Conservation (phyloP, 805 yeast species). For the Cyberlindnera mississippiensis region DNA sequence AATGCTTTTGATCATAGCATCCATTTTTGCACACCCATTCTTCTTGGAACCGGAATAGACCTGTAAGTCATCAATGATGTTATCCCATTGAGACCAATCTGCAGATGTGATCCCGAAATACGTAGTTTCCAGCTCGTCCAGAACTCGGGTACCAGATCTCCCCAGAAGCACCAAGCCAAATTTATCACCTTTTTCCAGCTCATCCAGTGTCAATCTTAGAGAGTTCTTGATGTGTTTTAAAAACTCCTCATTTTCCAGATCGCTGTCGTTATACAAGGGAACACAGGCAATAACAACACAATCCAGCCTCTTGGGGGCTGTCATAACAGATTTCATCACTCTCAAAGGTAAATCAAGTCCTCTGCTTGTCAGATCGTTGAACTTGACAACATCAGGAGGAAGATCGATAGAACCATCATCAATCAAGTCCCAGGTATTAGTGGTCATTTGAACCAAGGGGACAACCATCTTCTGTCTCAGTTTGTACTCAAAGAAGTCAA, state of each 20-base stretch:
- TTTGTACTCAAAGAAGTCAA: conserved; percentile 25
- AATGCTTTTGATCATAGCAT: conserved; percentile 6
- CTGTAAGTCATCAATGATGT: conserved; percentile 35
- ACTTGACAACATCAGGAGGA: conserved; percentile 38
- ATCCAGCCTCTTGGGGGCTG: conserved; percentile 37
- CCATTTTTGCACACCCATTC: conserved; percentile 3
- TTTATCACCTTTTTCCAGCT: conserved; percentile 35
- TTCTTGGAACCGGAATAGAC: conserved; percentile 20
- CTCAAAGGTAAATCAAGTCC: conserved; percentile 41
- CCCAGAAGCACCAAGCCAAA: conserved; percentile 49
- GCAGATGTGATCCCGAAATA: conserved; percentile 44
- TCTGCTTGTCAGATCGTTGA: conserved; percentile 33
- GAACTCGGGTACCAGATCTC: conserved; percentile 36
- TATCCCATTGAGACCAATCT: conserved; percentile 48
- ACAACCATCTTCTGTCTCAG: conserved; percentile 13
- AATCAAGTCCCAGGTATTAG: conserved; percentile 46
- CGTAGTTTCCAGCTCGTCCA: conserved; percentile 34
- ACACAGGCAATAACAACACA: conserved; percentile 41
- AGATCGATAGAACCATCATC: conserved; percentile 29
- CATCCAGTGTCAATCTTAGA: conserved; percentile 28
- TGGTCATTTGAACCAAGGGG: conserved; percentile 45
- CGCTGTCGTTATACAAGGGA: conserved; percentile 34
- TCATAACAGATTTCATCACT: conserved; percentile 35
- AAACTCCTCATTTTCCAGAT: conserved; percentile 30
- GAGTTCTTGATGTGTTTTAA: conserved; percentile 22